Percentiles rank a stretch among this genome's conserved stretches.
These are phyloP conservation scores for Picea abies DNA, from an alignment of 83 land plant species.

Conservation along the genomic window DNA sequence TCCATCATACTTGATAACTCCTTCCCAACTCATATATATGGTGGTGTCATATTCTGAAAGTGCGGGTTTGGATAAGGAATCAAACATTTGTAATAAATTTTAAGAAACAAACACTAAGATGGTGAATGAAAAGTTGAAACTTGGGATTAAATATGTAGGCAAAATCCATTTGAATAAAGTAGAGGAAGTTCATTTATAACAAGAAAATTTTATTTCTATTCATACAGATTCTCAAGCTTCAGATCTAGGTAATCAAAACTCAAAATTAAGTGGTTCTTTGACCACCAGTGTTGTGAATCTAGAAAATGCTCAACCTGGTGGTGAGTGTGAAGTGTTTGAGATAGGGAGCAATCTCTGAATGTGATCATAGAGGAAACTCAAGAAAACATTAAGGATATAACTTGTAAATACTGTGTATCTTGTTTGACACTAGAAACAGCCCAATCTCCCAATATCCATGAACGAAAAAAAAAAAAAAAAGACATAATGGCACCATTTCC, in stretches of 20 bases:
- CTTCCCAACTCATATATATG: too few species aligned
- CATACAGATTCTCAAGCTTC: constrained; percentile 3
- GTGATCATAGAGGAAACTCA: constrained; percentile 36
- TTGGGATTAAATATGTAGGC: constrained; percentile 55
- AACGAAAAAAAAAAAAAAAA: constrained; percentile 72
- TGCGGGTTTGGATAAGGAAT: too few species aligned
- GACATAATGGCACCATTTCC: constrained; percentile 3
- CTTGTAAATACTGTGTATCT: constrained; percentile 39
- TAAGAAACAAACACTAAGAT: constrained; percentile 32
- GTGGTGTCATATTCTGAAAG: too few species aligned
- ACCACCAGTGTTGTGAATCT: constrained; percentile 24
- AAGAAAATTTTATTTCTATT: constrained; percentile 13
- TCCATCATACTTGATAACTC: too few species aligned
- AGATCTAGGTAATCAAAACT: not conserved
- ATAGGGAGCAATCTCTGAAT: constrained; percentile 30
- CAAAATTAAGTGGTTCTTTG: constrained; percentile 22
- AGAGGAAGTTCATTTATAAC: constrained; percentile 17
- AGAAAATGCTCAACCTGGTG: constrained; percentile 45
- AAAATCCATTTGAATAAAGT: constrained; percentile 25
- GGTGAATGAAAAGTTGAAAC: constrained; percentile 30
- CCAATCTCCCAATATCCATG: constrained; percentile 40
- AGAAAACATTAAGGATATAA: constrained; percentile 48
- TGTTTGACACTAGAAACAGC: constrained; percentile 15
- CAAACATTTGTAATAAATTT: too few species aligned
- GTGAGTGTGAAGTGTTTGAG: constrained; percentile 39